These are phyloP conservation scores for Laetiporus sulphureus DNA, from an alignment of 1,284 basidiomycete species.

Conservation along the genomic window DNA sequence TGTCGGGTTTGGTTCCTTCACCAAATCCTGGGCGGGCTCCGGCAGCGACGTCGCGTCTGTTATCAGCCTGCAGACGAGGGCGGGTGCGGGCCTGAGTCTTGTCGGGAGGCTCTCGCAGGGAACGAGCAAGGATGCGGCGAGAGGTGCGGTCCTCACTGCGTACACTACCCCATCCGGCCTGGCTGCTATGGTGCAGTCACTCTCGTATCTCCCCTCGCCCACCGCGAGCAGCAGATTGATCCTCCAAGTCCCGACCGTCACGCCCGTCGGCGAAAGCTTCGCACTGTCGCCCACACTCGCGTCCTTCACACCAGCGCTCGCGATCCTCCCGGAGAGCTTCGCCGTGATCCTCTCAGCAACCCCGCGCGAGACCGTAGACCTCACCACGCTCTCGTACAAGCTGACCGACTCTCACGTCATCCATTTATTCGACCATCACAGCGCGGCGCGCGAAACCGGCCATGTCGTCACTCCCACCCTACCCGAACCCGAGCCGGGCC, in stretches of 20 bases:
- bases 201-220: conserved; percentile 57
- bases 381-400: conserved; percentile 62
- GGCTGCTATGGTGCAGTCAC: conserved; percentile 69
- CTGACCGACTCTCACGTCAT: conserved; percentile 59
- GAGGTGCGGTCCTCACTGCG: conserved; percentile 58
- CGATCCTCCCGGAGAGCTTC: conserved; percentile 61
- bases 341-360: conserved; percentile 79
- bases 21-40: conserved; percentile 51
- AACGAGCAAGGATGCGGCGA: conserved; percentile 57
- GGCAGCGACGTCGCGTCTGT: conserved; percentile 44
- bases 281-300: conserved; percentile 69
- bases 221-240: conserved; percentile 62
- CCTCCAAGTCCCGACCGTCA: conserved; percentile 71
- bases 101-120: conserved; percentile 78
- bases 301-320: conserved; percentile 52
- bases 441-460: conserved; percentile 64
- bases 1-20: conserved; percentile 66
- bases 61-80: conserved; percentile 75
- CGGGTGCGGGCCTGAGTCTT: conserved; percentile 80
- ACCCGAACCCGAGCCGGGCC: conserved; percentile 25
- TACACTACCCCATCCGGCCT: conserved; percentile 75
- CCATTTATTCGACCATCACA: conserved; percentile 76
- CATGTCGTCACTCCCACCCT: conserved; percentile 33
- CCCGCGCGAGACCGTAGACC: conserved; percentile 72
- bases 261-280: conserved; percentile 59